phyloP scores from a whole-genome alignment of 805 yeast genomes.

The Metschnikowia continentalis region DNA sequence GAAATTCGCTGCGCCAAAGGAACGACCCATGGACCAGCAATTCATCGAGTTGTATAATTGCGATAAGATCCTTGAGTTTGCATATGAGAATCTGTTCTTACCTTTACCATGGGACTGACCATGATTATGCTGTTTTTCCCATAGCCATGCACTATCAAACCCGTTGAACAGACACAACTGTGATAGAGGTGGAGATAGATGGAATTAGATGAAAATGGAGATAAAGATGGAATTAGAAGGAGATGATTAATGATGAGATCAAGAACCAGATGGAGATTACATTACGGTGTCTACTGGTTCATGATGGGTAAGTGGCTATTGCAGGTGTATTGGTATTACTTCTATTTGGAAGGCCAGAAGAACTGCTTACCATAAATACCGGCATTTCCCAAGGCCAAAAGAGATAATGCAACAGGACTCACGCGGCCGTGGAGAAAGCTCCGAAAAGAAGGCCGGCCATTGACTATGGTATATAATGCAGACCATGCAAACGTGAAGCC shows the following conservation, averaged over 20 bases:
- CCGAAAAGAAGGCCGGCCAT: conserved; percentile 55
- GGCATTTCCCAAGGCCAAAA: conserved; percentile 59
- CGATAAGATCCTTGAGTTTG: conserved; percentile 52
- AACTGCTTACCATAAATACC: conserved; percentile 67
- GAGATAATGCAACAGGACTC: conserved; percentile 57
- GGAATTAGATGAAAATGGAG: too few species aligned
- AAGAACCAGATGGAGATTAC: too few species aligned
- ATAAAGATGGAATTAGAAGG: too few species aligned
- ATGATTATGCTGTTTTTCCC: too few species aligned
- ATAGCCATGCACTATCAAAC: too few species aligned
- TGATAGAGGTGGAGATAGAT: too few species aligned
- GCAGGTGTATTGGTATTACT: not conserved
- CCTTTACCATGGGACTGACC: conserved; percentile 61
- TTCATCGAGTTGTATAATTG: conserved; percentile 87
- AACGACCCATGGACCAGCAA: conserved; percentile 92
- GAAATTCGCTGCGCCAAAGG: conserved; percentile 91
- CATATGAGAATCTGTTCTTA: conserved; percentile 51
- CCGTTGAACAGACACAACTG: too few species aligned
- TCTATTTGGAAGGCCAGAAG: conserved; percentile 37
- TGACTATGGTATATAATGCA: conserved; percentile 64
- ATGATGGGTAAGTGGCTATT: not conserved
- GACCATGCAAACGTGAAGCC: conserved; percentile 85
- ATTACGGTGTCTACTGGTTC: not conserved
- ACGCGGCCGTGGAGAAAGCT: conserved; percentile 53
- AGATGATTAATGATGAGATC: too few species aligned